A percentile compares a stretch with the other conserved stretches of the same genome.
These are phyloP conservation scores for Hirsutella minnesotensis DNA, from an alignment of 2,329 filamentous ascomycete genomes.

Conservation along the genomic window DNA sequence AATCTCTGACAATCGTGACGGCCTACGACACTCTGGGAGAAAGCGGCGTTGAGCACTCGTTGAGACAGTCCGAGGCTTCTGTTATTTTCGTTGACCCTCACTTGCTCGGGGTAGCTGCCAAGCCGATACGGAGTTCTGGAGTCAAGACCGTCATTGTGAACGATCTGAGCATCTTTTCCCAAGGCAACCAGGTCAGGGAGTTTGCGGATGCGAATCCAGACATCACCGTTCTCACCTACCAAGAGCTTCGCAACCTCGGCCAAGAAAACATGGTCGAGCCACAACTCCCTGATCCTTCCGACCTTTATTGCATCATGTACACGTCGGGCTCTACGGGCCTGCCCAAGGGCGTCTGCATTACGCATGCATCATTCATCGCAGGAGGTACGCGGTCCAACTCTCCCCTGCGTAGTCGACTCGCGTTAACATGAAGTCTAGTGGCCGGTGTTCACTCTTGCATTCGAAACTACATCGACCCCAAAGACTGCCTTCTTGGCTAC, in stretches of 20 bases:
- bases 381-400: constrained; percentile 41
- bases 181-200: constrained; percentile 36
- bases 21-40: constrained; percentile 89
- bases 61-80: constrained; percentile 67
- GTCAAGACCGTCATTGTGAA: constrained; percentile 54
- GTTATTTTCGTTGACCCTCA: constrained; percentile 83
- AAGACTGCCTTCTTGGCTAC: constrained; percentile 77
- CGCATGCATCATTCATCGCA: constrained; percentile 69
- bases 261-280: constrained; percentile 62
- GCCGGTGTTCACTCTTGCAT: constrained; percentile 73
- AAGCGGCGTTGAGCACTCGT: constrained; percentile 73
- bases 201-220: constrained; percentile 46
- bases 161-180: constrained; percentile 39
- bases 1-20: constrained; percentile 85
- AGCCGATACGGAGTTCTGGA: constrained; percentile 42
- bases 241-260: constrained; percentile 44
- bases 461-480: constrained; percentile 63
- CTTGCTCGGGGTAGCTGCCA: constrained; percentile 49
- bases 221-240: constrained; percentile 40
- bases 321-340: constrained; percentile 87
- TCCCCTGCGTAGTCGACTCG: too few relatives aligned
- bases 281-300: constrained; percentile 58
- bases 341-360: constrained; percentile 79
- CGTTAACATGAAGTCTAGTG: constrained; percentile 27
- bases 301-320: constrained; percentile 75